Evolutionary conservation across 306 rosid species (phyloP), one percentile per base, ranked within the genome.

Genomic region (Hippophae gyantsensis): DNA sequence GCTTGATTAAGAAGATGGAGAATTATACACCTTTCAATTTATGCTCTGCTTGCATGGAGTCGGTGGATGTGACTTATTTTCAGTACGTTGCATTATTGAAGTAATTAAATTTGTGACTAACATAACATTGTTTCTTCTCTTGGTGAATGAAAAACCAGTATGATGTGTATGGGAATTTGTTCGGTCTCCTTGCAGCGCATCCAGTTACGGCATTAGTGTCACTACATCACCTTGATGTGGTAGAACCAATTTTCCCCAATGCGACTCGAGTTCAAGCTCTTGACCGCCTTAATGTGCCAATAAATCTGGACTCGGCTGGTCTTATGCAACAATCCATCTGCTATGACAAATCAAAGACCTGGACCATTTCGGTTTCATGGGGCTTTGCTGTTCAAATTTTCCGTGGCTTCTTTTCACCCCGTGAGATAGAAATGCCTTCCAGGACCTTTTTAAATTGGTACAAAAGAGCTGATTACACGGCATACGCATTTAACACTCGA

Each of bases 361-460:
- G 99, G 99, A 93, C 97, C 0, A 9, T 93, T 53, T 86, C 99
- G 1, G 89, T 89, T 56, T 93, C 99, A 1, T 93, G 99, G 99
- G 99, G 99, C 56, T 93, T 75, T 13, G 85, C 90, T 43, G 82
- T 93, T 38, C 99, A 93, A 58, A 79, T 93, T 54, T 83, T 86
- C 38, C 95, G 97, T 0, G 99, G 99, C 1, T 76, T 84, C 41
- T 72, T 93, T 42, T 80, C 99, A 0, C 86, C 93, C 0, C 73
- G 99, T 0, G 99, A 89, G 74, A 81, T 93, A 18, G 99, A 93
- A 79, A 89, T 93, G 99, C 99, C 99, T 40, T 79, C 96, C 0
- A 81, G 99, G 58, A 88, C 99, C 1, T 93, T 93, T 76, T 74
- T 93, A 58, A 93, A 93, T 52, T 93, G 99, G 99, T 89, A 93